Evolutionary conservation across 148 eudicot genomes (phyloP), one percentile per base, ranked within the genome.

Genomic region (Arbutus unedo): DNA sequence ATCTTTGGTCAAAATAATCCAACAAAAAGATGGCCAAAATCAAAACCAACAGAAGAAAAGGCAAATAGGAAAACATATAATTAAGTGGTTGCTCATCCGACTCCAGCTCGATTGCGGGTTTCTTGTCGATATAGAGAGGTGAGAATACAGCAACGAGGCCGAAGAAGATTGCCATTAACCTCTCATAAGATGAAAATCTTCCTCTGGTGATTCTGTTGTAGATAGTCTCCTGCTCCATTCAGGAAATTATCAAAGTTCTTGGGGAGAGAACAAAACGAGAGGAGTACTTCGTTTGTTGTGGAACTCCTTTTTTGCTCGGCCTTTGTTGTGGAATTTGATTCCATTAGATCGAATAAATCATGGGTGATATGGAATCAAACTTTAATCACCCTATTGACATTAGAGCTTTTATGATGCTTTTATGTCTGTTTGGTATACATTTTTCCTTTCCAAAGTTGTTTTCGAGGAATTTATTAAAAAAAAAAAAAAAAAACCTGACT

Each of bases 41-140:
- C 90, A 94, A 79, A 5, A 89, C 74, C 73, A 93, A 10, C 62
- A 93, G 82, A 38, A 93, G 83, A 8, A 96, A 73, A 77, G 97
- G 98, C 76, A 91, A 74, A 74, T 87, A 82, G 19, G 82, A 74
- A 3, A 89, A 85, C 0, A 88, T 38, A 51, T 4, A 41, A 70
- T 62, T 77, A 13, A 90, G 47, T 11, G 81, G 62, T 43, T 84
- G 85, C 51, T 87, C 91, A 0, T 92, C 96, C 0, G 80, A 82
- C 84, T 94, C 95, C 0, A 8, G 62, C 62, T 90, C 93, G 4
- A 48, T 51, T 1, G 19, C 68, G 9, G 81, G 56, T 73, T 85
- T 83, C 38, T 84, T 77, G 78, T 93, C 93, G 7, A 94, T 88
- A 82, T 91, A 91, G 71, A 94, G 90, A 18, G 98, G 96, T 41